A percentile compares a stretch with the other conserved stretches of the same genome.
Evolutionary conservation across 2,329 filamentous ascomycete genomes (phyloP).

Genomic region (Seiridium unicorne): DNA sequence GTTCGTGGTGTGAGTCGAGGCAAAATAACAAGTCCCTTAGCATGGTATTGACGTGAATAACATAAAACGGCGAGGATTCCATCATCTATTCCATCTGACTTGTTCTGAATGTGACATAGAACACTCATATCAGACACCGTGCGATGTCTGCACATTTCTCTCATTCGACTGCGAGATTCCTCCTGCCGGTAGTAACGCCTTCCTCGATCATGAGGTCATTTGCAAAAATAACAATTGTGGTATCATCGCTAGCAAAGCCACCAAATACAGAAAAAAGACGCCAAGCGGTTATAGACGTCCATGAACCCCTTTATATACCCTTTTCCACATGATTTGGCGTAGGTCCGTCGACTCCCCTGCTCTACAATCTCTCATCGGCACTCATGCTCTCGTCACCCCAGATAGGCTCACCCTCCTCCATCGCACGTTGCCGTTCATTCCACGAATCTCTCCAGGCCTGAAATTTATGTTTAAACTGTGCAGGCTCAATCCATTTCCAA

Average conservation of each 20-base stretch:
- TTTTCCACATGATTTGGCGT: not conserved
- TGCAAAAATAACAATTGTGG: not conserved
- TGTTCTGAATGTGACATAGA: too few relatives aligned
- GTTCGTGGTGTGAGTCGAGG: too few relatives aligned
- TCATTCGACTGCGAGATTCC: not conserved
- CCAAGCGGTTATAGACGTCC: not conserved
- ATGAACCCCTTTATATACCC: not conserved
- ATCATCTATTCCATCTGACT: too few relatives aligned
- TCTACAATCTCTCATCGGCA: constrained; percentile 24
- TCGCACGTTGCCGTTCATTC: constrained; percentile 36
- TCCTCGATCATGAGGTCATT: not conserved
- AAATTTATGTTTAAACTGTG: constrained; percentile 41
- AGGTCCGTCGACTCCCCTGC: not conserved
- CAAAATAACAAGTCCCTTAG: too few relatives aligned
- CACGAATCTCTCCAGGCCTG: constrained; percentile 43
- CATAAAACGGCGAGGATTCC: too few relatives aligned
- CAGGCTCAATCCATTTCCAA: constrained; percentile 32
- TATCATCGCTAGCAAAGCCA: not conserved
- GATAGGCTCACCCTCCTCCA: constrained; percentile 37
- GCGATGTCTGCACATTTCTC: not conserved
- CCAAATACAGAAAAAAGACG: not conserved
- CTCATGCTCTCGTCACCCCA: constrained; percentile 33
- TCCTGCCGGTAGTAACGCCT: not conserved
- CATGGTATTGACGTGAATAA: too few relatives aligned
- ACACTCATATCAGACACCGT: not conserved